Evolutionary conservation across 1,284 basidiomycete species (phyloP), one percentile per base, ranked within the genome.

Genomic region (Phlebopus sp.): DNA sequence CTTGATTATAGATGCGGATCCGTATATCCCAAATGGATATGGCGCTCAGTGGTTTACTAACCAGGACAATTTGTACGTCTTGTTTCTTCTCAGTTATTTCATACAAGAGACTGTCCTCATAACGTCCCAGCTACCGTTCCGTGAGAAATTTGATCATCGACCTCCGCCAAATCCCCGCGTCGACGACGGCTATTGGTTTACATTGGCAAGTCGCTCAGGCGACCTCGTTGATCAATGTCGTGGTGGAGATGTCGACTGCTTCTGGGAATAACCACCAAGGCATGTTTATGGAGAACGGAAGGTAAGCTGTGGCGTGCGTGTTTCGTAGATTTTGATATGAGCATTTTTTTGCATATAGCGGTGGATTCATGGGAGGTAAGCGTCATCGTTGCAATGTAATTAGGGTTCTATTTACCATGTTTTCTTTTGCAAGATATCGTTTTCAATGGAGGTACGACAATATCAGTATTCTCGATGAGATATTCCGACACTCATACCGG

Each of bases 201-300:
- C 85, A 90, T 54, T 88, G 86, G 79, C 84, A 89, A 67, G 83
- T 90, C n/a, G 78, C 86, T 7, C 88, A 91, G 61, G 80, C 85
- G 2, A 90, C 87, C 0, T 86, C 84, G 2, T 69, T 91, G 39
- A 75, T 81, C 50, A 75, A 78, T 55, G 65, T 76, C 41, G 67
- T 74, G 31, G 71, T 79, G 46, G 66, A 74, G 37, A 74, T 79
- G 74, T 71, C 72, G 3, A 70, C 68, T 30, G 70, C 63, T 18
- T 45, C 68, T n/a, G 70, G 68, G 2, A 73, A 66, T 29, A 66
- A 66, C 4, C 79, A 82, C 35, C 70, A 73, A 63, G 75, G 75
- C 23, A 64, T 81, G 25, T 78, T 70, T 48, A 80, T 81, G 74
- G 79, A 82, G 58, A 79, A 81, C 50, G 79, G 79, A 76, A 57